A percentile compares a stretch with the other conserved stretches of the same genome.
phyloP scores from a whole-genome alignment of 2,329 filamentous ascomycete species.

The Colletotrichum acutatum region DNA sequence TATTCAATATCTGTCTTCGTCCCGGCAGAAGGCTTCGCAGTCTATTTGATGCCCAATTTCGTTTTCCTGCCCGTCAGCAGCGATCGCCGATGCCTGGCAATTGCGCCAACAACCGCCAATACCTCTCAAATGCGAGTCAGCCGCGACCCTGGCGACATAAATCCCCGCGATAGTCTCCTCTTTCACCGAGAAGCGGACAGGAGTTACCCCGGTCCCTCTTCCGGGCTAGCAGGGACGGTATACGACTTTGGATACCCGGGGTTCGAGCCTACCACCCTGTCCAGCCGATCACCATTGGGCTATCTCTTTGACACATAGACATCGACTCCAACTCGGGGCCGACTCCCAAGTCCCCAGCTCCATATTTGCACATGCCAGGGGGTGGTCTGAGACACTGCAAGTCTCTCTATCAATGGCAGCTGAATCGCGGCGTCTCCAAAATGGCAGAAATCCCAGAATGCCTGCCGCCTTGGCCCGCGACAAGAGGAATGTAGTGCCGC shows the following conservation, averaged over 20 bases:
- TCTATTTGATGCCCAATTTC: not conserved
- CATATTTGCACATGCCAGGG: slow-evolving; percentile 22
- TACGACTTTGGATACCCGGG: not conserved
- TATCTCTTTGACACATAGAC: not conserved
- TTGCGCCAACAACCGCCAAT: not conserved
- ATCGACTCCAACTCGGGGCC: not conserved
- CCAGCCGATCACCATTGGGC: slow-evolving; percentile 6
- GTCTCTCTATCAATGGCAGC: not conserved
- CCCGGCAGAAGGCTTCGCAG: not conserved
- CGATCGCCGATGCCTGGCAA: slow-evolving; percentile 15
- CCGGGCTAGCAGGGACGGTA: not conserved
- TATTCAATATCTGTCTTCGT: not conserved
- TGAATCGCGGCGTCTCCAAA: slow-evolving; percentile 18
- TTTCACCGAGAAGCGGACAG: not conserved
- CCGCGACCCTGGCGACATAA: not conserved
- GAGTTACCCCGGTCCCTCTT: not conserved
- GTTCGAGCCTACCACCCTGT: not conserved
- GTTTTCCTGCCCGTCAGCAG: slow-evolving; percentile 1
- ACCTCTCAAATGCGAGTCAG: slow-evolving; percentile 15
- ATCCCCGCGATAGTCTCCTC: slow-evolving; percentile 9
- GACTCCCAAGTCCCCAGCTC: not conserved
- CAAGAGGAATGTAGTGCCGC: not conserved
- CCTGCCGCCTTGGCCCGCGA: not conserved
- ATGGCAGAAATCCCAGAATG: not conserved
- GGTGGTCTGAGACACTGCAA: slow-evolving; percentile 26